These are phyloP conservation scores for Xanthoconium separans DNA, from an alignment of 1,284 basidiomycete species.

Conservation along the genomic window DNA sequence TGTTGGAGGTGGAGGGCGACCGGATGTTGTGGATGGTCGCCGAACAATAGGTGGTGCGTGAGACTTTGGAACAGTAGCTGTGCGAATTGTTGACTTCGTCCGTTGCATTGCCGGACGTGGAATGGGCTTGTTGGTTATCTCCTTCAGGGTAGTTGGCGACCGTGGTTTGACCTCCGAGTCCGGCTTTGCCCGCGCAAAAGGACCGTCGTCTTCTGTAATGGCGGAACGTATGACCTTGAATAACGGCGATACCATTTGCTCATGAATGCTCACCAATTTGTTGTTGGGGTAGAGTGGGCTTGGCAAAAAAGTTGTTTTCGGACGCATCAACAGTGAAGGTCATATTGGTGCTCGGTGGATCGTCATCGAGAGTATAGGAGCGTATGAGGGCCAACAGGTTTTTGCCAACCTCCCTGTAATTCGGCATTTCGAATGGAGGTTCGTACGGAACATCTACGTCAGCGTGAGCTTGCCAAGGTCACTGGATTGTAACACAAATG, in stretches of 20 bases:
- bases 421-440: slow-evolving; percentile 55
- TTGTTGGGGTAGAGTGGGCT: slow-evolving; percentile 27
- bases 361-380: slow-evolving; percentile 40
- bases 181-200: slow-evolving; percentile 23
- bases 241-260: neutral
- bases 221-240: neutral
- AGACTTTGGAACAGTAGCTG: slow-evolving; percentile 1
- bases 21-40: slow-evolving; percentile 3
- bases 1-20: slow-evolving; percentile 9
- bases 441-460: slow-evolving; percentile 48
- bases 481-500: neutral
- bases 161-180: slow-evolving; percentile 11
- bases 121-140: neutral
- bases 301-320: slow-evolving; percentile 23
- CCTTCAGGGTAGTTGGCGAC: slow-evolving; percentile 1
- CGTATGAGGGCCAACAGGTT: slow-evolving; percentile 42
- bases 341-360: slow-evolving; percentile 26
- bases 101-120: slow-evolving; percentile 12
- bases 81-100: slow-evolving; percentile 3
- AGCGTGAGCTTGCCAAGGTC: slow-evolving; percentile 2
- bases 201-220: slow-evolving; percentile 28
- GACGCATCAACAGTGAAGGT: slow-evolving; percentile 31
- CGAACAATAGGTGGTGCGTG: slow-evolving; percentile 11
- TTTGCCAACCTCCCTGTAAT: slow-evolving; percentile 55
- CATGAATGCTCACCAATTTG: slow-evolving; percentile 35